Evolutionary conservation across 176 grass and related monocot genomes (phyloP).

Genomic region (Guadua angustifolia): DNA sequence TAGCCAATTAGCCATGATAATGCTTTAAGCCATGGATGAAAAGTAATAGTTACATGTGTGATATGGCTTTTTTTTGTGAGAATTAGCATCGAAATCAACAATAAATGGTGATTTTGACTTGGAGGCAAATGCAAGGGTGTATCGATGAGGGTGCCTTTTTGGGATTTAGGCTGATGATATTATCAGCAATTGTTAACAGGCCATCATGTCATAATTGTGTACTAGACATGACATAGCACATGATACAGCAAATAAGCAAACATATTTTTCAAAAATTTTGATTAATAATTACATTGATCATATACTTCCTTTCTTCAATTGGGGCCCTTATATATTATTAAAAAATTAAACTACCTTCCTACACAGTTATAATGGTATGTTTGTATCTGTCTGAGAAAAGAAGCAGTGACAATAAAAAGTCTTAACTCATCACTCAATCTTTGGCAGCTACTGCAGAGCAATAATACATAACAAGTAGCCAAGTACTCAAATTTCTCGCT

Average conservation of each 20-base stretch:
- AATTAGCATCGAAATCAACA: no score
- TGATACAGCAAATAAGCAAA: not conserved
- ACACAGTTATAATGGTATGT: not conserved
- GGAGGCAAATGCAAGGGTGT: no score
- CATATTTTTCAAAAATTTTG: not conserved
- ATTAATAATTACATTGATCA: not conserved
- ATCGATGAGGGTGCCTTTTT: no score
- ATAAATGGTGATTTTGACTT: no score
- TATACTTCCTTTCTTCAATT: not conserved
- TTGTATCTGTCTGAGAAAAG: not conserved
- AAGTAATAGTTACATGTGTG: no score
- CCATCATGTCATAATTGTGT: not conserved
- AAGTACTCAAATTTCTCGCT: slow-evolving; percentile 10
- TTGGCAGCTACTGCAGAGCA: not conserved
- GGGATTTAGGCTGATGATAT: no score
- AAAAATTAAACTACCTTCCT: not conserved
- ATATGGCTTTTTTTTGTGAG: no score
- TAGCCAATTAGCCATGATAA: no score
- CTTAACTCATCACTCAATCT: not conserved
- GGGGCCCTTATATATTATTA: not conserved
- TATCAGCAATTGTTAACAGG: no score
- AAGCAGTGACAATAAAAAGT: not conserved
- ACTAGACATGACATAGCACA: not conserved
- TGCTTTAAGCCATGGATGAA: no score
- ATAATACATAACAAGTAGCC: slow-evolving; percentile 20